Base-by-base conservation (phyloP, 148 eudicot species). In the Simmondsia chinensis region DNA sequence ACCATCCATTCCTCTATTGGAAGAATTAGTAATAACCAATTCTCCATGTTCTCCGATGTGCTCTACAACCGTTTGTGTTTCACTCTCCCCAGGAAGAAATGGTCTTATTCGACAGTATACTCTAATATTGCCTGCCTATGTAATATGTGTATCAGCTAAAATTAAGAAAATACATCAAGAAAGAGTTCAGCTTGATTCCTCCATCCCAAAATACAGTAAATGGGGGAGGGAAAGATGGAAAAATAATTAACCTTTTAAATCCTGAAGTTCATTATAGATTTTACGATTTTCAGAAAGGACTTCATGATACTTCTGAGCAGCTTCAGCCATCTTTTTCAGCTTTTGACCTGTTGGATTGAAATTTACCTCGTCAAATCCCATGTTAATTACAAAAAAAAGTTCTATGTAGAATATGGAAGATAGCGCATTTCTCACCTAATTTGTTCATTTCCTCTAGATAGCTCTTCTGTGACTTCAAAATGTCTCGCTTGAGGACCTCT, bases 31-130 rank as follows among this genome's bases (percentile, higher is more conserved):
- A 49, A 91, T 57, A 48, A 57, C 30, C 32, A 91, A 39, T 37
- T 82, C 88, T 69, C 99, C 99, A 57, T 68, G 63, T 38, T 86
- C 99, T 42, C 85, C 86, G 17, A 82, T 57, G 40, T 66, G 54
- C 15, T 86, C 86, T 46, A 91, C 32, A 11, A 63, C 59, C 17
- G 89, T 65, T 37, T 74, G 68, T 51, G 59, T 71, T 50, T 33
- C 75, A 48, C 52, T 68, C 61, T 91, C 79, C 52, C 77, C 58
- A 0, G 76, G 71, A 23, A 62, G 69, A 58, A 85, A 73, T 48
- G 99, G 99, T 65, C 99, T 75, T 48, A 91, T 46, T 49, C 99
- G 89, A 59, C 94, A 86, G 52, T 79, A 91, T 39, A 91, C 99
- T 66, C 95, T 76, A 36, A 91, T 91, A 54, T 71, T 85, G 46